phyloP scores from a whole-genome alignment of 306 rosid genomes.

The Gastrolobium villosum region DNA sequence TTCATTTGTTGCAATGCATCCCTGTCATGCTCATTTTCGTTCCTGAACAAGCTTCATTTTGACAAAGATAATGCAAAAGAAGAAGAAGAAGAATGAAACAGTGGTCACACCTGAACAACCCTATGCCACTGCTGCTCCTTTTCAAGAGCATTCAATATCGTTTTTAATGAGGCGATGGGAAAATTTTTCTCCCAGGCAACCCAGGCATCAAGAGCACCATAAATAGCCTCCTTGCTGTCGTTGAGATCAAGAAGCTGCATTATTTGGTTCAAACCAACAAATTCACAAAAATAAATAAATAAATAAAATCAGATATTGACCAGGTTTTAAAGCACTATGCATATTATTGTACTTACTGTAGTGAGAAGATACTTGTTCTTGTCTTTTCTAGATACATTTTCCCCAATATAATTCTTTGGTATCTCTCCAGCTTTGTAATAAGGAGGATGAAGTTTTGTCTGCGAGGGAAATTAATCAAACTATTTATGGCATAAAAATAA shows the following conservation, averaged over 20 bases:
- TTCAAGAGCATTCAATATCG: slow-evolving; percentile 70
- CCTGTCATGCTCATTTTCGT: neutral
- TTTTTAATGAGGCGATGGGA: slow-evolving; percentile 73
- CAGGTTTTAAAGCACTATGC: neutral
- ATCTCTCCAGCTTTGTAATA: neutral
- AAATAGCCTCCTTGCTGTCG: slow-evolving; percentile 83
- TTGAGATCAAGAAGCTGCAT: slow-evolving; percentile 80
- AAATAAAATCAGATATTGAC: neutral
- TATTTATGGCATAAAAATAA: neutral
- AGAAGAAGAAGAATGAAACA: slow-evolving; percentile 16
- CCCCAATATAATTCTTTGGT: slow-evolving; percentile 48
- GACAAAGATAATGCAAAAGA: slow-evolving; percentile 29
- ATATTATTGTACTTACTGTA: slow-evolving; percentile 45
- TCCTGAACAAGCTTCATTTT: neutral
- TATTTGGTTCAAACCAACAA: slow-evolving; percentile 39
- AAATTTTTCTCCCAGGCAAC: slow-evolving; percentile 91
- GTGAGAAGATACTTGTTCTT: slow-evolving; percentile 49
- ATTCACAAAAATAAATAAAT: neutral
- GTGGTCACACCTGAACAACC: slow-evolving; percentile 72
- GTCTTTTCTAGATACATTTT: slow-evolving; percentile 55
- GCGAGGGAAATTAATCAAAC: slow-evolving; percentile 5
- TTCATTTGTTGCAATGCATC: neutral
- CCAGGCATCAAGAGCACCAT: slow-evolving; percentile 94
- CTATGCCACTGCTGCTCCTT: slow-evolving; percentile 94
- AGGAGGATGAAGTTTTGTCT: slow-evolving; percentile 29